Conservation (phyloP, 75 land plant genomes). For the Sequoia sempervirens region DNA sequence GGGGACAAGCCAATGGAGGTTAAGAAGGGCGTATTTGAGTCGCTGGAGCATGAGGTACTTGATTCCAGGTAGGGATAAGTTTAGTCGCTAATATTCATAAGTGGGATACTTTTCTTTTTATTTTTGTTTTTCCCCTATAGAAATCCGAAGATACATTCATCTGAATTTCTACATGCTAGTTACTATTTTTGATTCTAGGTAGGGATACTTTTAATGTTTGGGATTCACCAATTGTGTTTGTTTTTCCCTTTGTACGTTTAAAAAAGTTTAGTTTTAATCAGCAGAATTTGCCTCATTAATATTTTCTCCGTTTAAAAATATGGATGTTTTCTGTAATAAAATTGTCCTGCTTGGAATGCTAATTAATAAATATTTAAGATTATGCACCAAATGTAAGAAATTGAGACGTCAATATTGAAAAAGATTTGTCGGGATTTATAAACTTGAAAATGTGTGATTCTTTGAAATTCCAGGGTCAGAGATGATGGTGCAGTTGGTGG, state of each 20-base stretch:
- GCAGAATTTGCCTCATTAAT: background rate
- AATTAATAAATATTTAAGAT: background rate
- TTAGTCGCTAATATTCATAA: background rate
- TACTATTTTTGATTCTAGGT: background rate
- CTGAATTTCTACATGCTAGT: background rate
- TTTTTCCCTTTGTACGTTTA: background rate
- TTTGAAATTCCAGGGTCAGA: background rate
- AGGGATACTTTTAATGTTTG: background rate
- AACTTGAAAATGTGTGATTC: background rate
- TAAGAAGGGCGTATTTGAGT: constrained; percentile 62
- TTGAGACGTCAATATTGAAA: background rate
- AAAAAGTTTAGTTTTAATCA: no score
- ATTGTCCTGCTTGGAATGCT: background rate
- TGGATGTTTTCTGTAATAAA: background rate
- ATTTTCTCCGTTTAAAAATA: background rate
- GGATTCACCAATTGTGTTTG: background rate
- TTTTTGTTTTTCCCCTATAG: background rate
- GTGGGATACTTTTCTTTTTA: no score
- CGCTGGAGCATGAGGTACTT: constrained; percentile 21
- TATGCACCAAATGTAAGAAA: background rate
- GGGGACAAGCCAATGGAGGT: constrained; percentile 42
- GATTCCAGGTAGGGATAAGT: background rate
- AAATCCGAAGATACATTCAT: background rate
- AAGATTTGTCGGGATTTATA: background rate
- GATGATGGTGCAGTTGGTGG: constrained; percentile 2